phyloP scores from a whole-genome alignment of 345 rosid genomes.

The Moringa oleifera region DNA sequence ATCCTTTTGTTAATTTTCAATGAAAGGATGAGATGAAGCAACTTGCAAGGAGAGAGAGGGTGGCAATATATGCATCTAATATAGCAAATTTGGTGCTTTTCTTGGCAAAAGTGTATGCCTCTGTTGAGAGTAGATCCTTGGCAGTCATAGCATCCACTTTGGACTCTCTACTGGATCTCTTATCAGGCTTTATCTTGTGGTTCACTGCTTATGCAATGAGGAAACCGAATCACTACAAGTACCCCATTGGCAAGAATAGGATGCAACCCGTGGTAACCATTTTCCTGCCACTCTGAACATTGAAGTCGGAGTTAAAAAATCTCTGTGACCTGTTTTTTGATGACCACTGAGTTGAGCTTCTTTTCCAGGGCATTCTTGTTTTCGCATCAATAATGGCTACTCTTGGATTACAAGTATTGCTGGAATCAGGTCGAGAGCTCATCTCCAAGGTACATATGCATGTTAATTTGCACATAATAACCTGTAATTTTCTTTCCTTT shows the following conservation, averaged over 20 bases:
- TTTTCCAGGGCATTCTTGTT: slow-evolving; percentile 49
- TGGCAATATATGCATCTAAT: slow-evolving; percentile 48
- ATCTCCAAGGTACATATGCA: slow-evolving; percentile 34
- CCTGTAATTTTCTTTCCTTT: no score
- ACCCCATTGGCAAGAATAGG: slow-evolving; percentile 47
- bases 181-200: slow-evolving; percentile 47
- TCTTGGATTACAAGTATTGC: slow-evolving; percentile 46
- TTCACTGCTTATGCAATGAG: slow-evolving; percentile 37
- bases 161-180: slow-evolving; percentile 36
- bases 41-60: slow-evolving; percentile 25
- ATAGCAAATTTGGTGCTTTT: slow-evolving; percentile 41
- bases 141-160: slow-evolving; percentile 23
- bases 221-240: slow-evolving; percentile 28
- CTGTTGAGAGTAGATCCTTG: slow-evolving; percentile 17
- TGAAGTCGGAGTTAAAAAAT: no score
- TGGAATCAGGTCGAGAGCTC: slow-evolving; percentile 52
- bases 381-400: slow-evolving; percentile 56
- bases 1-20: no score
- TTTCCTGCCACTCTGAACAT: no score
- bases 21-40: slow-evolving; percentile 26
- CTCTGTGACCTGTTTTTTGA: no score
- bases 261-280: slow-evolving; percentile 60
- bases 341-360: no score
- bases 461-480: no score
- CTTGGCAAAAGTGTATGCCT: slow-evolving; percentile 30